Base-by-base conservation (phyloP, 2,329 filamentous ascomycete genomes). In the Exophiala xenobiotica region DNA sequence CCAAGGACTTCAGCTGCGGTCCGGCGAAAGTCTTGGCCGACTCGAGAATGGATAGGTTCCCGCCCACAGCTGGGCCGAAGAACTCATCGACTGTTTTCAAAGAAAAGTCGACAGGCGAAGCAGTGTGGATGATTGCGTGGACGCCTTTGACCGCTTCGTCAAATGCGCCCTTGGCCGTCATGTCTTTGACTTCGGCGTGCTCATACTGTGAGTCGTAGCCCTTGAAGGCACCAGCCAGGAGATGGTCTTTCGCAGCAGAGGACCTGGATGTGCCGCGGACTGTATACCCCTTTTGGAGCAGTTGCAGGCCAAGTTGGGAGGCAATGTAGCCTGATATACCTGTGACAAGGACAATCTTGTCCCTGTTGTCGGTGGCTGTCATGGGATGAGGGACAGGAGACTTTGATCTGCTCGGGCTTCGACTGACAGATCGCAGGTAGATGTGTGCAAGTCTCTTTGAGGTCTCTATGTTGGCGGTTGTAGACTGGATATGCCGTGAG, bases 241-340 rank as follows among this genome's bases (percentile, higher is more conserved):
- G 39, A 3, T 58, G 46, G 6, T 53, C 51, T 33, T 55, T 56
- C 5, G 57, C 46, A 20, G 45, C 20, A 1, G 20, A 43, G 2
- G 68, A 69, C 1, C 71, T 67, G 3, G 67, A 68, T 1, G 66
- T 70, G 43, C 69, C 70, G 1, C 70, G 65, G n/a, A 73, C 68
- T 0, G 61, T 61, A 46, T 72, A 73, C 2, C 70, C 70, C 9
- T 64, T 64, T 14, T 65, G 48, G 4, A 73, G 67, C 16, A 73
- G 65, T 12, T 65, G 63, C 16, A 68, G 61, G 18, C 70, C 66
- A 11, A 70, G 65, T n/a, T 65, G 61, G 9, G 63, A 65, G 14
- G 65, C 69, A 33, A 73, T 70, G 59, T 70, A 73, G 46, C 70
- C 70, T 45, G 71, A 72, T 47, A 70, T 68, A 22, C 70, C 70